Percentiles rank a stretch among this genome's conserved stretches.
Evolutionary conservation across 805 yeast species (phyloP).

Genomic region (Kuraishia cidri): DNA sequence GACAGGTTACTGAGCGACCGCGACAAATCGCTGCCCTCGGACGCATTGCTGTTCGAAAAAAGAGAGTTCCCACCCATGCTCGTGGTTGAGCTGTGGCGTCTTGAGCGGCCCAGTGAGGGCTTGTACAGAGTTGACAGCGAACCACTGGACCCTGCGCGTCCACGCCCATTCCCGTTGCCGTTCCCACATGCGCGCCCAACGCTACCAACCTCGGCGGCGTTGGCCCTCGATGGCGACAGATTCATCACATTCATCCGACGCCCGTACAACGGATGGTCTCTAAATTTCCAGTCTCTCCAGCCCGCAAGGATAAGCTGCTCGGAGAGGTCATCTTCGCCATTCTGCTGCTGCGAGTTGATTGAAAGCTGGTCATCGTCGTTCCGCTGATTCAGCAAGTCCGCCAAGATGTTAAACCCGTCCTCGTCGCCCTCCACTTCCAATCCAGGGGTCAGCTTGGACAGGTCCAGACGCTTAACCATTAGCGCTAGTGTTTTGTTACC

Average conservation of each 20-base stretch:
- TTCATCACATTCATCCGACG: not conserved
- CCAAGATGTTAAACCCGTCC: slow-evolving; percentile 6
- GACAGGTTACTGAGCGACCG: slow-evolving; percentile 2
- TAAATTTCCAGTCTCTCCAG: slow-evolving; percentile 89
- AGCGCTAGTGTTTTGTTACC: slow-evolving; percentile 45
- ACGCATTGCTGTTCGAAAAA: slow-evolving; percentile 13
- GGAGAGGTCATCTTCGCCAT: not conserved
- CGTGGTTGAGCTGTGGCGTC: slow-evolving; percentile 11
- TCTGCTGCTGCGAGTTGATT: not conserved
- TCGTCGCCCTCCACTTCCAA: slow-evolving; percentile 15
- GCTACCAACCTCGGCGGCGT: not conserved
- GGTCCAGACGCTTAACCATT: slow-evolving; percentile 47
- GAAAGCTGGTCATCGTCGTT: slow-evolving; percentile 6
- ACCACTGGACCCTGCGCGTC: too few relatives aligned
- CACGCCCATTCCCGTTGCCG: too few relatives aligned
- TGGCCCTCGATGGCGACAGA: not conserved
- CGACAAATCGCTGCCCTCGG: slow-evolving; percentile 4
- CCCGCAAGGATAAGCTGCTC: slow-evolving; percentile 47
- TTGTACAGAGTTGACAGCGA: too few relatives aligned
- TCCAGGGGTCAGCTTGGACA: slow-evolving; percentile 41
- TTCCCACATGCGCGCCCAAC: not conserved
- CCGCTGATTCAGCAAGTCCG: slow-evolving; percentile 2
- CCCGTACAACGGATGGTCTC: slow-evolving; percentile 61
- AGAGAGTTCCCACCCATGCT: slow-evolving; percentile 2
- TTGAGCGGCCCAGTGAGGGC: not conserved